Base-by-base conservation (phyloP, 2,329 filamentous ascomycete genomes). In the Fusarium praegraminearum region DNA sequence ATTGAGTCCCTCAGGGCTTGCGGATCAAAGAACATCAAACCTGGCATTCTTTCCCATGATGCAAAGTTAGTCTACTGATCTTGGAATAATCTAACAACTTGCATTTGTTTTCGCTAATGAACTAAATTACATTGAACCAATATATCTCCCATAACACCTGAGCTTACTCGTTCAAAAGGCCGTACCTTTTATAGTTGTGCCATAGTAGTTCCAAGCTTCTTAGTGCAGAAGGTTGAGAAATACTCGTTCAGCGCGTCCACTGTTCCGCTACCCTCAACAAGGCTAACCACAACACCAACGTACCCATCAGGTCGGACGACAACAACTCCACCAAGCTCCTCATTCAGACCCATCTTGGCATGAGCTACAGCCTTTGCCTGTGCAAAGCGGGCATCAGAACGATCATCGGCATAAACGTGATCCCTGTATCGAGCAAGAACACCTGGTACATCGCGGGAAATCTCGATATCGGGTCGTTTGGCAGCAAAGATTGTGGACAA, bases 281-380 rank as follows among this genome's bases (percentile, higher is more conserved):
- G 82, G 72, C 85, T 85, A 13, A 92, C 87, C 6, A 94, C 91
- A 65, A 93, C 86, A 24, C 91, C 93, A 30, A 97, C 91, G 78
- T 97, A 96, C 10, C 93, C 93, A 78, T 97, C 94, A 0, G 94
- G 94, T 45, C 94, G 83, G 10, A 97, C 92, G 12, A 97, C 91
- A 3, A 97, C 90, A 3, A 97, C 87, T 59, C 91, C 93, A 13
- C 93, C 93, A 65, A 83, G 86, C 65, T 92, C 88, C 75, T 91
- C 83, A 69, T 91, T 87, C 28, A 97, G 78, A 0, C 94, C 94
- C 85, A 97, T 91, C 85, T 97, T 97, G 43, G 90, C 90, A 79
- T 98, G 94, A 7, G 93, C 93, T 4, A 92, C 85, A 7, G 91
- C 93, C 72, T 84, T 85, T 2, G 92, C 90, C 22, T 90, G 83